Evolutionary conservation across 1,284 basidiomycete genomes (phyloP), one percentile per base, ranked within the genome.

Genomic region (Cryptococcus depauperatus): DNA sequence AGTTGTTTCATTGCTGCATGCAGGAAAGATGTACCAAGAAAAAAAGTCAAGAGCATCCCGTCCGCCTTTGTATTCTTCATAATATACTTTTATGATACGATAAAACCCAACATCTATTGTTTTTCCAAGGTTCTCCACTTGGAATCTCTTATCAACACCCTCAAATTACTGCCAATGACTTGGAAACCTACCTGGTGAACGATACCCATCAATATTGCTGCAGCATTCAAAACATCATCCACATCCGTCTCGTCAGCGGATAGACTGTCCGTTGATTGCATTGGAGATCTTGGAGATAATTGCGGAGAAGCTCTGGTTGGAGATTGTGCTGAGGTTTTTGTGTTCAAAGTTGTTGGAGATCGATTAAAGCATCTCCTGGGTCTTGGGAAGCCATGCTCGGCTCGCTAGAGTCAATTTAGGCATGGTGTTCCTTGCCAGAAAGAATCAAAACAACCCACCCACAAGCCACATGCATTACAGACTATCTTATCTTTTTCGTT

Each of bases 391-490:
- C 39, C 39, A 19, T 41, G 39, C 26, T 41, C 39, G 3, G 28
- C 13, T 16, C 39, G n/a, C 39, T 28, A 30, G 1, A 22, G 23
- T 14, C 8, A 23, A 22, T 6, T 5, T 37, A 10, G 23, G 35
- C 29, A 30, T 14, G 14, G 6, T 37, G 14, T 22, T 10, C 21
- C 9, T 13, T 19, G 29, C 35, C 13, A 5, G 22, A 13, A 6
- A 22, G 14, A 6, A 37, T 21, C 18, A 5, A 7, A 37, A 23
- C 8, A 14, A 37, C 35, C 14, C 8, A 22, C 35, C 35, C 35
- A 37, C 4, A 41, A 25, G 5, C 39, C 39, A 25, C 39, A 41
- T 18, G 39, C 39, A 29, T 41, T 41, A 19, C 39, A 41, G 25
- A 41, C 39, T 18, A 41, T 21, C 27, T 30, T 28, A 1, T n/a